Evolutionary conservation across 345 rosid species (phyloP).

Genomic region (Moringa oleifera): DNA sequence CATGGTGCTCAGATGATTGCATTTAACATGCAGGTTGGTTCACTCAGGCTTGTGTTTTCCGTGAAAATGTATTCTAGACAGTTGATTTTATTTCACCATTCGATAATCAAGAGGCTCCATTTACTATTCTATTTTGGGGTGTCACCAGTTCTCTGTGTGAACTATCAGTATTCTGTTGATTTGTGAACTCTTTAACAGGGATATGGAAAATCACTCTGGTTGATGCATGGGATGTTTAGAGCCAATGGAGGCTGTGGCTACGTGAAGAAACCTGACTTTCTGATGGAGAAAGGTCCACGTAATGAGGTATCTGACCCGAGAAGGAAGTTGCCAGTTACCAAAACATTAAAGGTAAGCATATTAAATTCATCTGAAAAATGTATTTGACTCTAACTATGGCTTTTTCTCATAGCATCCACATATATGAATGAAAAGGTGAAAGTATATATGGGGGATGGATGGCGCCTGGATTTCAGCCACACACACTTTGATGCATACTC

Average conservation of each 20-base stretch:
- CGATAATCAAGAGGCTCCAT: too few species aligned
- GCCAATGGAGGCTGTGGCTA: conserved; percentile 92
- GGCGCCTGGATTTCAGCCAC: conserved; percentile 71
- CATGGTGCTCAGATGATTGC: conserved; percentile 99
- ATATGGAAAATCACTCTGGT: conserved; percentile 72
- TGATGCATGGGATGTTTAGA: conserved; percentile 96
- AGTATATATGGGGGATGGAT: conserved; percentile 90
- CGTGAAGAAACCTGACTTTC: conserved; percentile 76
- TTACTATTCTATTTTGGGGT: neutral
- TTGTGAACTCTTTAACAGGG: conserved; percentile 44
- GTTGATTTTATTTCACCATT: too few species aligned
- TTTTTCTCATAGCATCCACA: too few species aligned
- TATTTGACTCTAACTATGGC: too few species aligned
- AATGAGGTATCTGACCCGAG: conserved; percentile 59
- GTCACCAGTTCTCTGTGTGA: too few species aligned
- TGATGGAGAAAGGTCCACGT: conserved; percentile 37
- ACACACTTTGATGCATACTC: conserved; percentile 83
- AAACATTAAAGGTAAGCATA: conserved; percentile 51
- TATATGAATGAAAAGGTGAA: conserved; percentile 43
- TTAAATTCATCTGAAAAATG: neutral
- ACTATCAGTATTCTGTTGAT: too few species aligned
- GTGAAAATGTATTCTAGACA: too few species aligned
- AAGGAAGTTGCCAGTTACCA: conserved; percentile 36
- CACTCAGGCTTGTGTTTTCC: too few species aligned
- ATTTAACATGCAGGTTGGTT: conserved; percentile 71